These are phyloP conservation scores for Fusarium chuoi DNA, from an alignment of 2,329 filamentous ascomycete species.

Conservation along the genomic window DNA sequence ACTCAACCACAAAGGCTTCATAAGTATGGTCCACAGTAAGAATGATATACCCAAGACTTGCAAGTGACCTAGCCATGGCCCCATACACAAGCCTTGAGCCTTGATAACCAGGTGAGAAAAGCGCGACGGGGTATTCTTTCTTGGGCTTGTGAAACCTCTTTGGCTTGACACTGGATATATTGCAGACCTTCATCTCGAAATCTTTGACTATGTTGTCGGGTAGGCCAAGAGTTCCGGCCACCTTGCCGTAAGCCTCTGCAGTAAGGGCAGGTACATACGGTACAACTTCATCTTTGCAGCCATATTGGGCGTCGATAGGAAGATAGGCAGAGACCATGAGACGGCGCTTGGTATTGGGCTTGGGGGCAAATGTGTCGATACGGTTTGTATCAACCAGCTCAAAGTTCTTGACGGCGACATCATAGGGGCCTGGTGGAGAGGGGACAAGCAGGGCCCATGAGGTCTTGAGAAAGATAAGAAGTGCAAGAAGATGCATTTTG, in stretches of 20 bases:
- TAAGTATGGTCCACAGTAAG: conserved; percentile 60
- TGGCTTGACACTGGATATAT: conserved; percentile 8
- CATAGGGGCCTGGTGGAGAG: background rate
- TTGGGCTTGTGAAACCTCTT: background rate
- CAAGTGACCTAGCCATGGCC: conserved; percentile 55
- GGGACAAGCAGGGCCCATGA: conserved; percentile 6
- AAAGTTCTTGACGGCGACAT: conserved; percentile 3
- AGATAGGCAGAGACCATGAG: conserved; percentile 26
- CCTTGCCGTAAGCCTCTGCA: background rate
- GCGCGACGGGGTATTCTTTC: background rate
- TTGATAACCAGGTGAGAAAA: conserved; percentile 58
- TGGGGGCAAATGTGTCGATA: conserved; percentile 11
- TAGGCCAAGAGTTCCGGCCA: background rate
- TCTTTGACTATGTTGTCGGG: background rate
- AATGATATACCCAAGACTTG: conserved; percentile 57
- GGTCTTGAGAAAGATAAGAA: background rate
- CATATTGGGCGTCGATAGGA: conserved; percentile 3
- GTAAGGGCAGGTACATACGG: background rate
- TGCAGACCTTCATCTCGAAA: conserved; percentile 21
- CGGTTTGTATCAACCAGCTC: conserved; percentile 13
- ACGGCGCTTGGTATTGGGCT: conserved; percentile 2
- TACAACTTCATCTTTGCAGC: background rate
- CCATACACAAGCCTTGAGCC: conserved; percentile 55
- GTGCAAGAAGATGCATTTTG: background rate
- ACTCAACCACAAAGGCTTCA: conserved; percentile 56